Evolutionary conservation across 164 flowering plant genomes (phyloP), one percentile per base, ranked within the genome.

Genomic region (Taxillus chinensis): DNA sequence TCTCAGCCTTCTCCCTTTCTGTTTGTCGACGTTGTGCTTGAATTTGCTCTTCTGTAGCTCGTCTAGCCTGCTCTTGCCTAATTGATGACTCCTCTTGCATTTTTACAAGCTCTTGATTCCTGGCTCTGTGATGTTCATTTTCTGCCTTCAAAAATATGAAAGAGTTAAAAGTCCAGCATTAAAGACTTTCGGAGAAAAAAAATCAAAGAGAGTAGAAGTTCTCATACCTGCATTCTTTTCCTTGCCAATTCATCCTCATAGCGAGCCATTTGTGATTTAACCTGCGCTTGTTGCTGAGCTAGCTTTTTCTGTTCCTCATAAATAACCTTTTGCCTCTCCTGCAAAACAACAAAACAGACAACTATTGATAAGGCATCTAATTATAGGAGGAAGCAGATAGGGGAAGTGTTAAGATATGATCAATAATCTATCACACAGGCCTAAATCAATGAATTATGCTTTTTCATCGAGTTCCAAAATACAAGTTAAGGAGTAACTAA

Each of bases 171-270:
- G 14, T 13, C 10, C 38, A 45, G 55, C 41, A 60, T 7, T 27
- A 27, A 0, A 27, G 27, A 27, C 27, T 27, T 27, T 27, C 2
- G 27, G 27, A 2, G 27, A 27, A 27, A 27, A 27, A 27, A 27
- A 27, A 27, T 27, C 27, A 27, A 27, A 27, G 27, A 27, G 0
- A 27, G 27, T 27, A 27, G 39, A 8, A 39, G 40, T 11, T 3
- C 45, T 70, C 77, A 42, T 79, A 69, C 98, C 92, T 81, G 91
- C 96, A 90, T 88, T 68, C 96, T 82, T 76, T 86, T 88, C 73
- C 96, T 90, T 3, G 91, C 83, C 74, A 92, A 69, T 50, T 92
- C 98, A 79, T 92, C 98, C 63, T 87, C 93, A 70, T 92, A 92
- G 3, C 81, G 82, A 61, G 86, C 85, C 90, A 87, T 83, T 67